Percentiles rank a stretch among this genome's conserved stretches.
Conservation (phyloP, 148 eudicot genomes). For the Vaccinium myrtillus region DNA sequence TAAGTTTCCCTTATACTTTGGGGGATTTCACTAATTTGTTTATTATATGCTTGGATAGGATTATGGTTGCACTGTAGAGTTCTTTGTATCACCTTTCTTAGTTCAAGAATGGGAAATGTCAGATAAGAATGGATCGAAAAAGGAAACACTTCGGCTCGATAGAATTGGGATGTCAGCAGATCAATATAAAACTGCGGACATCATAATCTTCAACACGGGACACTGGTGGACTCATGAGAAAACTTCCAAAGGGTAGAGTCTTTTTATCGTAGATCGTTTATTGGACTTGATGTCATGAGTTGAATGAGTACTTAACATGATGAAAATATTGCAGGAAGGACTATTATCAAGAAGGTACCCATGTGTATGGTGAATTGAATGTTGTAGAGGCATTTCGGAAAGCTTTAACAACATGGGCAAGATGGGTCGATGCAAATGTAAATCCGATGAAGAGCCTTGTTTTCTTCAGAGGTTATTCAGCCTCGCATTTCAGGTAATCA, state of each 20-base stretch:
- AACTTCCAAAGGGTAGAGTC: conserved; percentile 71
- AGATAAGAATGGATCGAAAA: conserved; percentile 51
- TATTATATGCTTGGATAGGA: conserved; percentile 44
- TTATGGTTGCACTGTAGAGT: conserved; percentile 72
- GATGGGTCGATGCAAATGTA: conserved; percentile 78
- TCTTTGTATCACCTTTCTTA: conserved; percentile 84
- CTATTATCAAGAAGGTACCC: conserved; percentile 94
- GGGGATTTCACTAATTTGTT: background rate
- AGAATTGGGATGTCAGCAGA: conserved; percentile 47
- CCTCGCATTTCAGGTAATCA: conserved; percentile 82
- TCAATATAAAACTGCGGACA: conserved; percentile 66
- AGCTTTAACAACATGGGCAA: conserved; percentile 94
- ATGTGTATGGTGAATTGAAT: conserved; percentile 67
- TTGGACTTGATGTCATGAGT: background rate
- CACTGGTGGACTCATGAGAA: conserved; percentile 99
- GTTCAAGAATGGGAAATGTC: conserved; percentile 78
- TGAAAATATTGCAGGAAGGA: conserved; percentile 48
- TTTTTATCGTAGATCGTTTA: too few species aligned
- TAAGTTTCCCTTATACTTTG: background rate
- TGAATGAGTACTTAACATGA: background rate
- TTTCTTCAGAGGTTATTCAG: conserved; percentile 87
- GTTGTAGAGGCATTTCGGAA: conserved; percentile 78
- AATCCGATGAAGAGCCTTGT: conserved; percentile 63
- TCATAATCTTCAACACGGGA: conserved; percentile 83
- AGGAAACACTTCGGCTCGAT: conserved; percentile 93